These are phyloP conservation scores for Aspergillus kassunensis DNA, from an alignment of 495 filamentous ascomycete genomes.

Conservation along the genomic window DNA sequence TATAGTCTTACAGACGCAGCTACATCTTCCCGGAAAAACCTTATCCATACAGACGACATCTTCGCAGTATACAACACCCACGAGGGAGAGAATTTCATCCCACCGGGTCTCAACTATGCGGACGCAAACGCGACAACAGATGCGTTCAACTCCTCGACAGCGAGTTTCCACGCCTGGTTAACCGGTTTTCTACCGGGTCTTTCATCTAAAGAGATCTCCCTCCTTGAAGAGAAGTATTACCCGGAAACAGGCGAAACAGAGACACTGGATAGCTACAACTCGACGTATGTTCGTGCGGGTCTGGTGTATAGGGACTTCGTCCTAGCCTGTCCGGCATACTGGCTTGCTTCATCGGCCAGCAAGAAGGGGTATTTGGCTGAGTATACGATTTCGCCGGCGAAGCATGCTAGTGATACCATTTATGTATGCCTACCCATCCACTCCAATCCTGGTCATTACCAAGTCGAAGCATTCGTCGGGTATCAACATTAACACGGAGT, in stretches of 20 bases:
- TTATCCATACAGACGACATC: conserved; percentile 43
- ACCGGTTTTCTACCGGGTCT: conserved; percentile 49
- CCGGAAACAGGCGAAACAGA: conserved; percentile 41
- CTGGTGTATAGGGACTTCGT: conserved; percentile 55
- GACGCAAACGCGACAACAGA: conserved; percentile 22
- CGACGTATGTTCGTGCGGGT: conserved; percentile 45
- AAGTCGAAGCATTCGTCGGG: no score
- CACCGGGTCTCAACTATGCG: conserved; percentile 34
- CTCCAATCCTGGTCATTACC: neutral
- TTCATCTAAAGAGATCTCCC: conserved; percentile 29
- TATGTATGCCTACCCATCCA: conserved; percentile 40
- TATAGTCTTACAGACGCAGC: conserved; percentile 43
- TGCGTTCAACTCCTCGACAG: conserved; percentile 42
- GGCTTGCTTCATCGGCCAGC: conserved; percentile 46
- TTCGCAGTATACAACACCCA: conserved; percentile 57
- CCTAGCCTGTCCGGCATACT: conserved; percentile 58
- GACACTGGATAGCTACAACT: conserved; percentile 41
- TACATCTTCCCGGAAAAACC: conserved; percentile 13
- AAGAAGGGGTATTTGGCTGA: conserved; percentile 50
- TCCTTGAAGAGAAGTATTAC: conserved; percentile 42
- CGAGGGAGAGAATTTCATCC: conserved; percentile 58
- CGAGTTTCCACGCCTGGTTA: conserved; percentile 48
- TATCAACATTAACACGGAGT: neutral
- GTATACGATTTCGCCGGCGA: conserved; percentile 56
- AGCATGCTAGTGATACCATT: conserved; percentile 55